Percentiles rank a stretch among this genome's conserved stretches.
These are phyloP conservation scores for Stropharia rugosoannulata DNA, from an alignment of 768 basidiomycete species.

Conservation along the genomic window DNA sequence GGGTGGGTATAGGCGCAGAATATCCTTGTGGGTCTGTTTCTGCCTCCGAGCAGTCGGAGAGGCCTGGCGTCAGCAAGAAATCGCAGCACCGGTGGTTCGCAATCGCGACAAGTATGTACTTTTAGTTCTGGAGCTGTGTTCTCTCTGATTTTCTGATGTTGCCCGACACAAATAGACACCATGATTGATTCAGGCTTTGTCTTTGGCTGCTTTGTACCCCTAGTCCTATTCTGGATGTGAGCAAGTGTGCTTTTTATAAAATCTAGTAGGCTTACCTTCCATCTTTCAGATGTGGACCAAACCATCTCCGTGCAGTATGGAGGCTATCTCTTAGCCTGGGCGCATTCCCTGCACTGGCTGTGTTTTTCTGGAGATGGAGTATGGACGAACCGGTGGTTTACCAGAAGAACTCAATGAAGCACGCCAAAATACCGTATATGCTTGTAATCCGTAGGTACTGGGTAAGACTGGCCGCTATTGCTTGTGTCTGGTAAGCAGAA, in stretches of 20 bases:
- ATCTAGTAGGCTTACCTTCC: background rate
- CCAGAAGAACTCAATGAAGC: conserved; percentile 78
- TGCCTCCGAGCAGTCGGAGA: conserved; percentile 88
- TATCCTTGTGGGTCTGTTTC: conserved; percentile 92
- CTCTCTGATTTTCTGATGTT: background rate
- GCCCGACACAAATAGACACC: conserved; percentile 44
- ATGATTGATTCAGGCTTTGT: conserved; percentile 91
- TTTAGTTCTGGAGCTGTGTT: background rate
- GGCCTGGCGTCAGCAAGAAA: conserved; percentile 71
- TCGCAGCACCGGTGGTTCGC: conserved; percentile 87
- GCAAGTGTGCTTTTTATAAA: conserved; percentile 20
- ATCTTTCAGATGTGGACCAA: conserved; percentile 58
- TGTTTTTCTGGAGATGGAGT: conserved; percentile 82
- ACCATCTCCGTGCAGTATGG: conserved; percentile 88
- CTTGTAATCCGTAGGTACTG: conserved; percentile 84
- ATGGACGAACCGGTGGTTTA: conserved; percentile 81
- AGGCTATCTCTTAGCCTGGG: conserved; percentile 84
- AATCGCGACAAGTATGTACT: conserved; percentile 75
- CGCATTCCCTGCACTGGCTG: conserved; percentile 71
- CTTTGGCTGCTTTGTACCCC: conserved; percentile 74
- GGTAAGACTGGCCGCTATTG: conserved; percentile 66
- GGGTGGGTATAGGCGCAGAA: conserved; percentile 86
- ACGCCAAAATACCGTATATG: conserved; percentile 69
- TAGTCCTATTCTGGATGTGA: conserved; percentile 88
- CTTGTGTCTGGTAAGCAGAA: conserved; percentile 63